phyloP scores from a whole-genome alignment of 306 rosid species.

The Quillaja saponaria region DNA sequence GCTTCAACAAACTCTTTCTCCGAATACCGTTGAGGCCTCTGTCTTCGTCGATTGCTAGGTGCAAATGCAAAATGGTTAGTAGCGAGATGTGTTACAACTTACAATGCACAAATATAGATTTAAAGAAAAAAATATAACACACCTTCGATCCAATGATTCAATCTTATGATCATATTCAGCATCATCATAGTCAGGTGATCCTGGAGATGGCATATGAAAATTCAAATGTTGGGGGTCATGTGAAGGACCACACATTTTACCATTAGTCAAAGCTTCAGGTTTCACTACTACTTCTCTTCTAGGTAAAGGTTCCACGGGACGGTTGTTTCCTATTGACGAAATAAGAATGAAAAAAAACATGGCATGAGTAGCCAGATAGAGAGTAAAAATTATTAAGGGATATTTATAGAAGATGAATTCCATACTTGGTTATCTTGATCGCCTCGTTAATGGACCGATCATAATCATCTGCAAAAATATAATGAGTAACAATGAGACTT shows the following conservation, averaged over 20 bases:
- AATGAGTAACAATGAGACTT: conserved; percentile 32
- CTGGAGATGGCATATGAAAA: conserved; percentile 71
- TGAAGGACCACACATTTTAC: conserved; percentile 70
- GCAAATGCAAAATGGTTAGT: conserved; percentile 30
- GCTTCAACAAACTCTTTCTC: conserved; percentile 79
- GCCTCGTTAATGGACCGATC: conserved; percentile 97
- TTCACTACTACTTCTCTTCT: conserved; percentile 60
- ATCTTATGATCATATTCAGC: conserved; percentile 56
- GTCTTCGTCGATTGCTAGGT: conserved; percentile 75
- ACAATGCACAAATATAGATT: conserved; percentile 8
- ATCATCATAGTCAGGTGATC: conserved; percentile 65
- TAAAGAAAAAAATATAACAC: conserved; percentile 4
- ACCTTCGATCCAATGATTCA: conserved; percentile 80
- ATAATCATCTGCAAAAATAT: conserved; percentile 78
- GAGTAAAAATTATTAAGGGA: neutral
- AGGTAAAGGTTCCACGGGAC: conserved; percentile 72
- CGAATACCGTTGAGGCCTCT: conserved; percentile 87
- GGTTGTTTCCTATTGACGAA: conserved; percentile 63
- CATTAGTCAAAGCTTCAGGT: conserved; percentile 71
- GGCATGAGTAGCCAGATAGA: conserved; percentile 9
- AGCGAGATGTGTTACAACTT: conserved; percentile 2
- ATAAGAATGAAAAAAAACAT: conserved; percentile 18
- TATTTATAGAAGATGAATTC: conserved; percentile 17
- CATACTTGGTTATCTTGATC: conserved; percentile 95
- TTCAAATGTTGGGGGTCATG: conserved; percentile 45